phyloP scores from a whole-genome alignment of 331 rosid species.

The Erythrophleum ivorense region DNA sequence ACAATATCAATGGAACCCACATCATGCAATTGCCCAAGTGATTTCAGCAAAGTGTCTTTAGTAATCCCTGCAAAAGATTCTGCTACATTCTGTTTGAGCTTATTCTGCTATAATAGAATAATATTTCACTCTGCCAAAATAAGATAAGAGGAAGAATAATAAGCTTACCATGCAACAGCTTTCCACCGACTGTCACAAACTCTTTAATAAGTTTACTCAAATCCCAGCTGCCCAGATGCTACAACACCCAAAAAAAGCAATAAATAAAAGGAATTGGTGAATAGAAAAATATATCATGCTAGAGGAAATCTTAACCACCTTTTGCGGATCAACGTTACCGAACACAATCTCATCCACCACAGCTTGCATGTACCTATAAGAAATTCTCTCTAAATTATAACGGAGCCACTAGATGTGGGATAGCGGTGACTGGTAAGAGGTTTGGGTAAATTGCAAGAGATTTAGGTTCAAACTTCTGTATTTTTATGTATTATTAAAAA shows the following conservation, averaged over 20 bases:
- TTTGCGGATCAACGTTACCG: constrained; percentile 65
- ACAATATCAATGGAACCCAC: constrained; percentile 57
- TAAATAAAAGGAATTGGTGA: constrained; percentile 42
- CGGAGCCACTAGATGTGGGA: background rate
- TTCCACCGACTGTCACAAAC: constrained; percentile 69
- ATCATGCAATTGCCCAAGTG: constrained; percentile 65
- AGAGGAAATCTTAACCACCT: constrained; percentile 59
- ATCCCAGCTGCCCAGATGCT: constrained; percentile 88
- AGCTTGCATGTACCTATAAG: constrained; percentile 94
- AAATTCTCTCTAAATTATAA: constrained; percentile 30
- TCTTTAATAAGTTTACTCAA: constrained; percentile 83
- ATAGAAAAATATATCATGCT: constrained; percentile 33
- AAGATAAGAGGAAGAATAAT: constrained; percentile 28
- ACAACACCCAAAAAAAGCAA: constrained; percentile 44
- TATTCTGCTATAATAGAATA: constrained; percentile 19
- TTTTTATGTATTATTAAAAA: background rate
- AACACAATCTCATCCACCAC: constrained; percentile 91
- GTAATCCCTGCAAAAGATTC: constrained; percentile 75
- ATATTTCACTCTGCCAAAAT: constrained; percentile 37
- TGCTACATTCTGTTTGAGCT: constrained; percentile 51
- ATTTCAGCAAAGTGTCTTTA: constrained; percentile 62
- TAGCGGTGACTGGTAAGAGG: background rate
- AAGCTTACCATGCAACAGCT: constrained; percentile 77
- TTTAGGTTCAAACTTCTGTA: background rate
- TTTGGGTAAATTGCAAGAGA: background rate